Evolutionary conservation across 2,329 filamentous ascomycete genomes (phyloP), one percentile per base, ranked within the genome.

Genomic region (Pseudogymnoascus sp.): DNA sequence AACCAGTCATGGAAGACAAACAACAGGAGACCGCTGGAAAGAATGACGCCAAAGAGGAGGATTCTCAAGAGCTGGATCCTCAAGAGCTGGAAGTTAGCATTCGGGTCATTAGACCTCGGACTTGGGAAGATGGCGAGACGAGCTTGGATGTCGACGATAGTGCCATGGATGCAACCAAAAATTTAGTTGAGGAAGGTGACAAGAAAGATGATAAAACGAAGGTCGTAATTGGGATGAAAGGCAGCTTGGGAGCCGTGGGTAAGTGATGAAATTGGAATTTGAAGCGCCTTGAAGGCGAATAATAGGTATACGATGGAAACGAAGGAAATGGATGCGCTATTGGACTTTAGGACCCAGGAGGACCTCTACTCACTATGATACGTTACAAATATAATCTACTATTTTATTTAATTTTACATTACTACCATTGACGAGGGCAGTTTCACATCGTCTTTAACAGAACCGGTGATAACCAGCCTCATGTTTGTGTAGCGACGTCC

Each of bases 111-210:
- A 65, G 70, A 26, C 67, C 67, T 1, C 66, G 61, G 5, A 64
- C 62, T 11, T 66, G 66, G 64, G 69, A 68, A 53, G 65, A 69
- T 38, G 64, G 66, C 59, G 44, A 68, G 60, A 62, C 61, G 63
- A 75, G 72, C 4, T 64, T 79, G 31, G 78, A 80, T 65, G 76
- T 80, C 11, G 78, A 80, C 63, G 78, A 80, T 69, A 77, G 75
- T 37, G 75, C 77, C 21, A 78, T 75, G 67, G 78, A 80, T 72
- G 78, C 78, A 15, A 78, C 76, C 3, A 70, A 78, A 29, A 70
- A 73, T 29, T 1, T 26, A 7, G 33, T 17, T 13, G 26, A 60
- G 33, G 59, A 38, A 60, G 9, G 10, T 5, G 50, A 35, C 17
- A 56, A 56, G 29, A 21, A 56, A 56, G 15, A 56, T 11, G 17